Evolutionary conservation across 768 basidiomycete species (phyloP).

Genomic region (Podaxis rugospora): DNA sequence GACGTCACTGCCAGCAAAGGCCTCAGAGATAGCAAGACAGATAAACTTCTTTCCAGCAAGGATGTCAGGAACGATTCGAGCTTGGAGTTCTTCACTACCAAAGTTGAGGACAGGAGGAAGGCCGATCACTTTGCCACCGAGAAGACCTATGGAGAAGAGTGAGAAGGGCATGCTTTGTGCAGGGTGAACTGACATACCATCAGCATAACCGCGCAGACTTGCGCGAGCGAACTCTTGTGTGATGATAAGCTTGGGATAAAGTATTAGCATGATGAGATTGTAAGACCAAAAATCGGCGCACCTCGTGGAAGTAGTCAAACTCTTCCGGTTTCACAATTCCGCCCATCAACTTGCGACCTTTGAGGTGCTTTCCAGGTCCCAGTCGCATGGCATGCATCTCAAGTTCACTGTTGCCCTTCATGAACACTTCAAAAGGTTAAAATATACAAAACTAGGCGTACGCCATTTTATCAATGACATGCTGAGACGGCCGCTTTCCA

Average conservation of each 20-base stretch:
- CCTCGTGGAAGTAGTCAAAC: slow-evolving; percentile 90
- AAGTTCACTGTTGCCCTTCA: slow-evolving; percentile 37
- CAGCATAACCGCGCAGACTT: slow-evolving; percentile 76
- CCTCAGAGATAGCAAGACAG: slow-evolving; percentile 84
- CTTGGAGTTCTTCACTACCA: slow-evolving; percentile 58
- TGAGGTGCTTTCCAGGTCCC: slow-evolving; percentile 91
- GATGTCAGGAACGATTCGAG: slow-evolving; percentile 61
- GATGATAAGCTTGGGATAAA: slow-evolving; percentile 56
- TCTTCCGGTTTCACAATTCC: slow-evolving; percentile 82
- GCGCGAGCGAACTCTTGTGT: slow-evolving; percentile 78
- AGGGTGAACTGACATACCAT: slow-evolving; percentile 40
- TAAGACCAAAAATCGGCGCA: slow-evolving; percentile 17
- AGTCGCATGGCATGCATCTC: slow-evolving; percentile 89
- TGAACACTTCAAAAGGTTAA: slow-evolving; percentile 39
- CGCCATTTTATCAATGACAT: slow-evolving; percentile 84
- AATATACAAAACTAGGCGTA: slow-evolving; percentile 53
- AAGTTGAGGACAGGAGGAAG: slow-evolving; percentile 91
- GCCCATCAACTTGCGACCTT: slow-evolving; percentile 76
- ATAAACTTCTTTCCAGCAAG: slow-evolving; percentile 79
- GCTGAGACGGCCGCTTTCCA: slow-evolving; percentile 78
- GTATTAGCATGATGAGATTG: neutral
- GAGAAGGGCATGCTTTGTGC: slow-evolving; percentile 15
- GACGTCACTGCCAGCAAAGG: slow-evolving; percentile 85
- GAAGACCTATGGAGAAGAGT: slow-evolving; percentile 38
- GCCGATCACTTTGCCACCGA: slow-evolving; percentile 80